Conservation (phyloP, 129 eudicot species). For the Flaveria trinervia region DNA sequence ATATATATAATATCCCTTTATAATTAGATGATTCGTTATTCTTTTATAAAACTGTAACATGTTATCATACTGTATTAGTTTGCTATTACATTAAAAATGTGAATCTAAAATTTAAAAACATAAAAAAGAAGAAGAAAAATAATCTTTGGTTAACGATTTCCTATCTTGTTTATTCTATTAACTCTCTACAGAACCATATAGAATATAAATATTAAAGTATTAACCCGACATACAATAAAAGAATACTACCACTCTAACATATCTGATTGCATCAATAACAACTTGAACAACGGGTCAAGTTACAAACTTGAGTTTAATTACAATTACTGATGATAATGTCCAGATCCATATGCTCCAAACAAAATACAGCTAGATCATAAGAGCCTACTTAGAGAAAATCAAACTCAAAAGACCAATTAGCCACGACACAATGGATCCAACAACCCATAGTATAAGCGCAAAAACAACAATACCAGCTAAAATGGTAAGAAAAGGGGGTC, state of each 20-base stretch:
- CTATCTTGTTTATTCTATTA: no score
- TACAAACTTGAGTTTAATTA: constrained; percentile 28
- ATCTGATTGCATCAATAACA: not conserved
- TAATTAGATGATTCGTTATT: no score
- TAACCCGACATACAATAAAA: not conserved
- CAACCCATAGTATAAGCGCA: constrained; percentile 41
- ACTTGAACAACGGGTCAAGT: constrained; percentile 12
- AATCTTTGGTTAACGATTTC: no score
- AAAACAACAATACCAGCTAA: constrained; percentile 71
- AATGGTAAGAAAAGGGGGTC: constrained; percentile 76
- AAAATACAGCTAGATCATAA: constrained; percentile 15
- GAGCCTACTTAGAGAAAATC: constrained; percentile 47
- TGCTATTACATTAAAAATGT: no score
- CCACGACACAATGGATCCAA: constrained; percentile 70
- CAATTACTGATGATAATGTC: constrained; percentile 1
- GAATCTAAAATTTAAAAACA: no score
- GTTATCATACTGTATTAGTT: no score
- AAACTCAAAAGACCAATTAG: constrained; percentile 52
- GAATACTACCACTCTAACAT: not conserved
- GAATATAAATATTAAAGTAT: no score
- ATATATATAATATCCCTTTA: no score
- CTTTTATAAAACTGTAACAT: no score
- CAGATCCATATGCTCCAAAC: not conserved
- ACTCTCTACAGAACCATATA: no score
- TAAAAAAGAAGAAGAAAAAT: no score